Evolutionary conservation across 1,284 basidiomycete genomes (phyloP), one percentile per base, ranked within the genome.

Genomic region (Heterobasidion irregulare): DNA sequence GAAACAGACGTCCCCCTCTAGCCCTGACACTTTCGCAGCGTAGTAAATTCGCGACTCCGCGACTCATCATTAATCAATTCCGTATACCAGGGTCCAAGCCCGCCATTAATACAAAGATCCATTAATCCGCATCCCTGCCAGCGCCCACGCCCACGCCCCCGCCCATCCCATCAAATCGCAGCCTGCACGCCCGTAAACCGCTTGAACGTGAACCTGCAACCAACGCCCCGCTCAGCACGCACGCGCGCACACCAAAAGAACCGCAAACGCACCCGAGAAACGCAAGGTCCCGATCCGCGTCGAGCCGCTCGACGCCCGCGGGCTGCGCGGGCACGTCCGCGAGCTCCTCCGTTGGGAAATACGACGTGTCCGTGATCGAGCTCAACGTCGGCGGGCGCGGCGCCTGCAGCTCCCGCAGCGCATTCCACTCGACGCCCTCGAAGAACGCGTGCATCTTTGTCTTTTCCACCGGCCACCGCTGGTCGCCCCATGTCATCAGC

Each of bases 331-430:
- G 78, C 12, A 91, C 83, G 65, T 94, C 86, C 59, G 89, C 87
- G 56, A 97, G 84, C 68, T 98, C 96, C 62, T 98, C 95, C 26
- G 92, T 95, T 1, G 95, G 95, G 85, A 98, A 98, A 75, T 98
- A 98, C 8, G 87, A 92, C 1, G 94, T 98, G 67, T 98, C 95
- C 19, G 94, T 97, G 66, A 93, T 89, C 34, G 90, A 94, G 61
- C 89, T 87, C 51, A 99, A 77, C 58, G 89, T 90, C 2, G 96
- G 96, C 26, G 98, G 91, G 68, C 98, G 98, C 0, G 96, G 96
- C 32, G 94, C 93, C 62, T 96, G 92, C 59, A 98, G 98, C 60
- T 91, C 83, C 41, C 95, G 85, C 66, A 99, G 86, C 3, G 86
- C 80, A 34, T 79, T 76, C 95, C 95, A 99, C 71, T 97, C 95